A percentile compares a stretch with the other conserved stretches of the same genome.
Conservation (phyloP, 2,329 filamentous ascomycete species). For the Pseudogymnoascus sp. region DNA sequence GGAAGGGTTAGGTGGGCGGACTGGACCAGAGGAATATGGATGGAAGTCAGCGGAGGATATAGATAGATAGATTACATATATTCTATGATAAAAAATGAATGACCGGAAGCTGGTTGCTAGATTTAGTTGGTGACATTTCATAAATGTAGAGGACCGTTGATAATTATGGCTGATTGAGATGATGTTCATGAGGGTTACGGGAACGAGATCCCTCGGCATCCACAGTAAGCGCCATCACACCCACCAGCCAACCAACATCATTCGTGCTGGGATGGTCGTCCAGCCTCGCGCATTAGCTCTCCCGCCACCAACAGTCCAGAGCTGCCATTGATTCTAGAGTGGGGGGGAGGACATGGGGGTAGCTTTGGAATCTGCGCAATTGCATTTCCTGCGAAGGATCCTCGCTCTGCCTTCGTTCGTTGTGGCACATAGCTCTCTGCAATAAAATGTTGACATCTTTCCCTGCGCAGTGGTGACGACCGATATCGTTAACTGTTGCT, state of each 20-base stretch:
- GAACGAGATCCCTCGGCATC: constrained; percentile 3
- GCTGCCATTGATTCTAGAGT: background rate
- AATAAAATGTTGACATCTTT: background rate
- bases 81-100: constrained; percentile 2
- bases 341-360: background rate
- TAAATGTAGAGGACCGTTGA: background rate
- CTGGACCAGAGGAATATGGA: background rate
- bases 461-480: background rate
- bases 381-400: background rate
- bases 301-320: background rate
- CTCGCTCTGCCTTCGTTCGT: background rate
- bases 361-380: constrained; percentile 7
- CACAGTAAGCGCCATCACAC: constrained; percentile 4
- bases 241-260: background rate
- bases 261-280: background rate
- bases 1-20: background rate
- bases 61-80: constrained; percentile 8
- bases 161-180: constrained; percentile 2
- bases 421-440: background rate
- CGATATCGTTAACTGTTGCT: background rate
- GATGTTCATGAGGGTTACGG: constrained; percentile 3
- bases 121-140: background rate
- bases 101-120: background rate
- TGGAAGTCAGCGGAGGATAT: background rate
- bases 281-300: constrained; percentile 5